Conservation (phyloP, 164 flowering plant genomes). For the Sextonia rubra region DNA sequence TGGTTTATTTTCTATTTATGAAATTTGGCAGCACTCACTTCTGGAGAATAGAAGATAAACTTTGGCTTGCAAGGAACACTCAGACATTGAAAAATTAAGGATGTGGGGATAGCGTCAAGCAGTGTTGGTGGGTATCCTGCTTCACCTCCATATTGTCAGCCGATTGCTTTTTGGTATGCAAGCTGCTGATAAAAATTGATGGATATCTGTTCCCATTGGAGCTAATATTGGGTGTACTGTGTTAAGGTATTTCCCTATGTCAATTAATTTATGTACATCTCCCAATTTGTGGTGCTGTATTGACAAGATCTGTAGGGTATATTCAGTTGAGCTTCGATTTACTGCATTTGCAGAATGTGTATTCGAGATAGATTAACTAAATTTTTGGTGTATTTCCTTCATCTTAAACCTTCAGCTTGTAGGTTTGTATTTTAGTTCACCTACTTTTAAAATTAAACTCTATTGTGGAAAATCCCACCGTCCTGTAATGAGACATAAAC, state of each 20-base stretch:
- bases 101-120: not conserved
- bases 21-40: not conserved
- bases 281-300: too few species aligned
- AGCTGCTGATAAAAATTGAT: not conserved
- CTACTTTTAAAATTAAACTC: too few species aligned
- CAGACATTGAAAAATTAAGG: not conserved
- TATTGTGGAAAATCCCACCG: too few species aligned
- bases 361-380: not conserved
- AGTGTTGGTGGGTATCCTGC: not conserved
- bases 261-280: too few species aligned
- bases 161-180: not conserved
- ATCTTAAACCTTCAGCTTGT: too few species aligned
- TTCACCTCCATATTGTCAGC: not conserved
- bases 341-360: not conserved
- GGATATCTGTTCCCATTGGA: too few species aligned
- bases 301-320: not conserved
- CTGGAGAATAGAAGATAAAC: not conserved
- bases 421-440: too few species aligned
- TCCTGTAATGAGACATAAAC: too few species aligned
- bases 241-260: too few species aligned
- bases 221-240: too few species aligned
- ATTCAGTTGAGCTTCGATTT: not conserved
- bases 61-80: not conserved
- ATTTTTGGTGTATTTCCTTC: too few species aligned
- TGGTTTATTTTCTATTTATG: not conserved